These are phyloP conservation scores for Cyclotella kingstonii DNA, from an alignment of 108 stramenopile species.

Conservation along the genomic window DNA sequence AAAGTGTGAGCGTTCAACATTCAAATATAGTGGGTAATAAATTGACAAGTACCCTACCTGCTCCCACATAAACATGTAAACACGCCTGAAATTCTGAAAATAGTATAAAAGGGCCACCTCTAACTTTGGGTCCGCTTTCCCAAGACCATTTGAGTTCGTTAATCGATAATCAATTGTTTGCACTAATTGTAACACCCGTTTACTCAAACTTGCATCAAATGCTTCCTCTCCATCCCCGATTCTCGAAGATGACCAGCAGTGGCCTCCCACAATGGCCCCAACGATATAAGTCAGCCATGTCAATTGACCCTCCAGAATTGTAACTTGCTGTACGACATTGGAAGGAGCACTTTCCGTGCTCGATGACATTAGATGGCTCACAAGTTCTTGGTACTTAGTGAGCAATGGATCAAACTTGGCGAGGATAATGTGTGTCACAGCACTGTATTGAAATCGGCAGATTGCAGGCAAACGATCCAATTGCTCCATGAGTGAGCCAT, in stretches of 20 bases:
- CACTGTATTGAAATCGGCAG: conserved; percentile 90
- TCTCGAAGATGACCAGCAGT: conserved; percentile 86
- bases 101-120: conserved; percentile 84
- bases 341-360: conserved; percentile 72
- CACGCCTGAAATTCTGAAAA: conserved; percentile 89
- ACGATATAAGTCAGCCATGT: conserved; percentile 96
- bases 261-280: conserved; percentile 89
- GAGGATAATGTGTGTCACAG: conserved; percentile 78
- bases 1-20: not conserved
- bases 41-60: conserved; percentile 53
- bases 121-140: conserved; percentile 72
- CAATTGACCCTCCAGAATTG: conserved; percentile 90
- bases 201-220: conserved; percentile 89
- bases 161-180: conserved; percentile 87
- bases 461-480: conserved; percentile 93
- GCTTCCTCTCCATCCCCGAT: conserved; percentile 90
- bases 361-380: conserved; percentile 54
- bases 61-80: conserved; percentile 97
- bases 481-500: conserved; percentile 93
- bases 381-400: conserved; percentile 77
- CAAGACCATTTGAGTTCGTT: conserved; percentile 77
- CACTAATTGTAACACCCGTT: conserved; percentile 86
- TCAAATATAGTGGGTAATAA: not conserved
- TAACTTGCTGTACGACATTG: conserved; percentile 67
- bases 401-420: conserved; percentile 88